Conservation (phyloP, 352 stramenopile species). For the Pythium dissotocum region DNA sequence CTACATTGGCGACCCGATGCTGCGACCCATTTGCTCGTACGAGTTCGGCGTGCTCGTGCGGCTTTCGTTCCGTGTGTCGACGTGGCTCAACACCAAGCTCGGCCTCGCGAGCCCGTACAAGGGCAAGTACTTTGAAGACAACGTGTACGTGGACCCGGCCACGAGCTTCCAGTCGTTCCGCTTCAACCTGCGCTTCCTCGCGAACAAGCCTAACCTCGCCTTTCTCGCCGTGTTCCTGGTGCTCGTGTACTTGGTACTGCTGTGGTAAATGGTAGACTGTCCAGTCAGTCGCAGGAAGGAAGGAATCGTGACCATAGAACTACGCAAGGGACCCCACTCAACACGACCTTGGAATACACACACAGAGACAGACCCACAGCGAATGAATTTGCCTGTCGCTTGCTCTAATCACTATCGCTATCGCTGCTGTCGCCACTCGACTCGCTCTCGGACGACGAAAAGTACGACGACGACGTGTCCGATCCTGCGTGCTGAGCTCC, state of each 20-base stretch:
- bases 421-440: slow-evolving; percentile 48
- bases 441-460: slow-evolving; percentile 78
- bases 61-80: slow-evolving; percentile 75
- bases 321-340: neutral
- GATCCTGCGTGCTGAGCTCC: neutral
- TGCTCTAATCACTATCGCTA: slow-evolving; percentile 33
- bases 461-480: slow-evolving; percentile 72
- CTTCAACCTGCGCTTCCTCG: slow-evolving; percentile 88
- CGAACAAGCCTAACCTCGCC: slow-evolving; percentile 82
- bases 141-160: slow-evolving; percentile 58
- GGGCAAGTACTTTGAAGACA: slow-evolving; percentile 72
- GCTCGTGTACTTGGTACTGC: slow-evolving; percentile 67
- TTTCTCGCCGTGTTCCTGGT: slow-evolving; percentile 58
- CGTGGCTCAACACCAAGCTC: slow-evolving; percentile 71
- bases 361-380: neutral
- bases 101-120: slow-evolving; percentile 71
- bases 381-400: neutral
- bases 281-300: too few species aligned
- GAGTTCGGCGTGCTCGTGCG: slow-evolving; percentile 79
- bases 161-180: slow-evolving; percentile 46
- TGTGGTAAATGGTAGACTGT: slow-evolving; percentile 38
- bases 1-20: slow-evolving; percentile 84
- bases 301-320: neutral
- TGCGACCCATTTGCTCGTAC: slow-evolving; percentile 82
- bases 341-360: neutral